Evolutionary conservation across 805 yeast genomes (phyloP).

Genomic region (Metschnikowia continentalis): DNA sequence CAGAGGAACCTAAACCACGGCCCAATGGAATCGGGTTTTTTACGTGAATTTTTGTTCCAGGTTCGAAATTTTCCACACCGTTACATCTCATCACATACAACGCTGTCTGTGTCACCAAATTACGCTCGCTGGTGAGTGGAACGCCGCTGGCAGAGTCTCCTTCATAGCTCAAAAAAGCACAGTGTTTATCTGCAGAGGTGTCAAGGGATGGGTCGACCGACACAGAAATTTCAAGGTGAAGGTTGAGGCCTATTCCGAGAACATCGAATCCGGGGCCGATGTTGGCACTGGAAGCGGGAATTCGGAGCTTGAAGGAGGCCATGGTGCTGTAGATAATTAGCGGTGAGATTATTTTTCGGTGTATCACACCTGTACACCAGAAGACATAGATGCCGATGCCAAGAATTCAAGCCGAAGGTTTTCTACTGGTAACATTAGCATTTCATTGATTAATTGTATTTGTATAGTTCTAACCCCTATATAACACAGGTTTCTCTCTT

Average conservation of each 20-base stretch:
- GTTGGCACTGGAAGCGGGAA: slow-evolving; percentile 97
- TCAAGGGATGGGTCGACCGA: slow-evolving; percentile 49
- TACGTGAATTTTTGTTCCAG: slow-evolving; percentile 77
- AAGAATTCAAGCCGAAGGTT: too few relatives aligned
- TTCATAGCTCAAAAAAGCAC: slow-evolving; percentile 66
- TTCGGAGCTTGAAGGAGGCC: slow-evolving; percentile 58
- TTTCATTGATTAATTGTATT: too few relatives aligned
- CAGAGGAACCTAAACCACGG: slow-evolving; percentile 95
- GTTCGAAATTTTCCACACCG: slow-evolving; percentile 70
- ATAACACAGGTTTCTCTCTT: slow-evolving; percentile 48
- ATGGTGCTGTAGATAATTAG: slow-evolving; percentile 26
- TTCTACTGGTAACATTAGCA: too few relatives aligned
- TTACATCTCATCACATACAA: slow-evolving; percentile 86
- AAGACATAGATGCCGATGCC: not conserved
- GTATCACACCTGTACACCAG: slow-evolving; percentile 4
- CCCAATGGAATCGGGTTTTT: slow-evolving; percentile 93
- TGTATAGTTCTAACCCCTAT: slow-evolving; percentile 8
- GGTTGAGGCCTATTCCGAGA: slow-evolving; percentile 80
- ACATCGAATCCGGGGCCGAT: slow-evolving; percentile 99
- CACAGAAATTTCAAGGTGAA: slow-evolving; percentile 69
- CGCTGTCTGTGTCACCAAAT: slow-evolving; percentile 90
- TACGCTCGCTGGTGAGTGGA: slow-evolving; percentile 71
- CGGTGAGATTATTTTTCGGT: not conserved
- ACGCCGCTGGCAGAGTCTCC: slow-evolving; percentile 81
- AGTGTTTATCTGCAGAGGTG: slow-evolving; percentile 57